Evolutionary conservation across 768 basidiomycete species (phyloP).

Genomic region (Pulveroboletus sp.): DNA sequence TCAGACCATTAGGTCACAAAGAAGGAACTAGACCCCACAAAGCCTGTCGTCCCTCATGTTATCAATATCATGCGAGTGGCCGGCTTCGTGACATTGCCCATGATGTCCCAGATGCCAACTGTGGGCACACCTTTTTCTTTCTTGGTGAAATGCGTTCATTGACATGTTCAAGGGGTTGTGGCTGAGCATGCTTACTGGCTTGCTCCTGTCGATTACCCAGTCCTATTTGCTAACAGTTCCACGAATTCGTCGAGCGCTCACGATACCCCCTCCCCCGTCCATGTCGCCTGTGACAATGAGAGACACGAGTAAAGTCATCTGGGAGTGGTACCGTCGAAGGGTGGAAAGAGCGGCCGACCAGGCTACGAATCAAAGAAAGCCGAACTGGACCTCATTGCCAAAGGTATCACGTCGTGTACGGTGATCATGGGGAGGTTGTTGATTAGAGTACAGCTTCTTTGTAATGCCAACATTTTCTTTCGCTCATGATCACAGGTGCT

Average conservation of each 20-base stretch:
- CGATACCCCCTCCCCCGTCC: conserved; percentile 25
- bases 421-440: not conserved
- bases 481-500: not conserved
- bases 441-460: conserved; percentile 1
- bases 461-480: not conserved
- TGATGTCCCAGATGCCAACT: conserved; percentile 57
- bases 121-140: conserved; percentile 40
- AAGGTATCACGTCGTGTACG: conserved; percentile 16
- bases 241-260: conserved; percentile 36
- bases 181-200: conserved; percentile 53
- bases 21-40: conserved; percentile 49
- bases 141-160: not conserved
- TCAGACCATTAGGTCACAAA: conserved; percentile 36
- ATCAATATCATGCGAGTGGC: conserved; percentile 63
- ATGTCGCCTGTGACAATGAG: conserved; percentile 26
- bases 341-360: conserved; percentile 2
- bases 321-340: conserved; percentile 17
- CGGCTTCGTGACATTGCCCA: conserved; percentile 46
- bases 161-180: conserved; percentile 44
- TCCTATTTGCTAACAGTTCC: conserved; percentile 40
- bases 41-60: conserved; percentile 57
- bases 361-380: conserved; percentile 11
- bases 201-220: conserved; percentile 43
- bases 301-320: conserved; percentile 19
- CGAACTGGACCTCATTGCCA: conserved; percentile 22